Conservation (phyloP, 345 rosid species). For the Diplotaxis tenuifolia region DNA sequence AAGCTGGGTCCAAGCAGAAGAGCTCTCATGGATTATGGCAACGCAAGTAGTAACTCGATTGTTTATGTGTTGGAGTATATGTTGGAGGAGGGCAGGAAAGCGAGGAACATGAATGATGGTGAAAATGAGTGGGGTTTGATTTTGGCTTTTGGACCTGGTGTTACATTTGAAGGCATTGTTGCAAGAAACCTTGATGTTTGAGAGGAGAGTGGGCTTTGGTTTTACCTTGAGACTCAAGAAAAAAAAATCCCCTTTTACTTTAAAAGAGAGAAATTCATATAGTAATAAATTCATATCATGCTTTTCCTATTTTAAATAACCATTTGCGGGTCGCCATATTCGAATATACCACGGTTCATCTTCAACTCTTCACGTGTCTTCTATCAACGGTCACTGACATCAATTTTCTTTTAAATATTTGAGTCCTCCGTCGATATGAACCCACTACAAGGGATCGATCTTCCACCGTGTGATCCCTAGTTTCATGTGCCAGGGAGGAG, state of each 20-base stretch:
- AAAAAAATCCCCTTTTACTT: conserved; percentile 1
- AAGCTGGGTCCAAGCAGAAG: conserved; percentile 77
- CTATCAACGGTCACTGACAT: too few relatives aligned
- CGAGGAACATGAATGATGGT: conserved; percentile 22
- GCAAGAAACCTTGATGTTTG: conserved; percentile 70
- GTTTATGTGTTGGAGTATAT: conserved; percentile 89
- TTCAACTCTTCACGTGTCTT: too few relatives aligned
- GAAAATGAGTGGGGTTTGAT: conserved; percentile 70
- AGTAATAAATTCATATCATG: too few relatives aligned
- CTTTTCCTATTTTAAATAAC: too few relatives aligned
- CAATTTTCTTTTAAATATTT: too few relatives aligned
- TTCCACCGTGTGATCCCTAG: conserved; percentile 69
- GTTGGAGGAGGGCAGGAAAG: conserved; percentile 67
- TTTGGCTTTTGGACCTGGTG: conserved; percentile 94
- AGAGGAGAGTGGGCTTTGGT: background rate
- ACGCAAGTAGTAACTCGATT: conserved; percentile 90
- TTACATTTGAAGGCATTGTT: conserved; percentile 91
- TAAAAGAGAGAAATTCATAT: too few relatives aligned
- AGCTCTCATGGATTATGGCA: conserved; percentile 90
- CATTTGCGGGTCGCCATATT: too few relatives aligned
- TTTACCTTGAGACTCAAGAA: conserved; percentile 32
- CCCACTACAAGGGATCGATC: conserved; percentile 57
- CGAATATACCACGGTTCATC: too few relatives aligned
- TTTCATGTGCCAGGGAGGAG: conserved; percentile 76
- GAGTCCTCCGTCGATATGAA: too few relatives aligned